A percentile compares a stretch with the other conserved stretches of the same genome.
Conservation (phyloP, 148 eudicot genomes). For the Amaranthus hypochondriacus region DNA sequence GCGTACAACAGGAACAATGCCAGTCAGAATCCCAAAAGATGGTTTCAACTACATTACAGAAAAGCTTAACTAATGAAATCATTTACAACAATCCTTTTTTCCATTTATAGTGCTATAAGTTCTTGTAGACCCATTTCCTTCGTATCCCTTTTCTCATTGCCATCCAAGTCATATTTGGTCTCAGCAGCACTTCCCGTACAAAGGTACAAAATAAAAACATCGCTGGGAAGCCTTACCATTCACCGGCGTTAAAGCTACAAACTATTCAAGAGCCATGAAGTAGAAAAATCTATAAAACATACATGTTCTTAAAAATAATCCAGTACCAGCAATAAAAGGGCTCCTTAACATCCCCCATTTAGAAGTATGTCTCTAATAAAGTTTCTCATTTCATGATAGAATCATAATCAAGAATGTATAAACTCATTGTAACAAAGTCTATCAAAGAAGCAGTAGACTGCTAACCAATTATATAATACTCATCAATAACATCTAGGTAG, state of each 20-base stretch:
- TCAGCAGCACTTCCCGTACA: too few species aligned
- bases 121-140: too few species aligned
- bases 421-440: neutral
- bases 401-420: neutral
- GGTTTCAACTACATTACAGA: too few species aligned
- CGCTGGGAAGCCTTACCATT: neutral
- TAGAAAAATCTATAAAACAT: neutral
- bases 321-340: neutral
- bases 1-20: too few species aligned
- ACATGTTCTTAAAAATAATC: neutral
- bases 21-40: too few species aligned
- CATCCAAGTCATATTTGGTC: too few species aligned
- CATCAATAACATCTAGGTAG: neutral
- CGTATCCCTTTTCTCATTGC: too few species aligned
- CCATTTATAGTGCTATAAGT: too few species aligned
- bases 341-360: neutral
- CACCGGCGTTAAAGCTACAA: neutral
- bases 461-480: neutral
- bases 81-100: too few species aligned
- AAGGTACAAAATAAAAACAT: neutral
- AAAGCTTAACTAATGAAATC: too few species aligned
- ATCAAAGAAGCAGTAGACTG: neutral
- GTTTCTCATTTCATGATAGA: neutral
- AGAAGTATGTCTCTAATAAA: too few species aligned
- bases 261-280: neutral